These are phyloP conservation scores for Filobasidium floriforme DNA, from an alignment of 768 basidiomycete species.

Conservation along the genomic window DNA sequence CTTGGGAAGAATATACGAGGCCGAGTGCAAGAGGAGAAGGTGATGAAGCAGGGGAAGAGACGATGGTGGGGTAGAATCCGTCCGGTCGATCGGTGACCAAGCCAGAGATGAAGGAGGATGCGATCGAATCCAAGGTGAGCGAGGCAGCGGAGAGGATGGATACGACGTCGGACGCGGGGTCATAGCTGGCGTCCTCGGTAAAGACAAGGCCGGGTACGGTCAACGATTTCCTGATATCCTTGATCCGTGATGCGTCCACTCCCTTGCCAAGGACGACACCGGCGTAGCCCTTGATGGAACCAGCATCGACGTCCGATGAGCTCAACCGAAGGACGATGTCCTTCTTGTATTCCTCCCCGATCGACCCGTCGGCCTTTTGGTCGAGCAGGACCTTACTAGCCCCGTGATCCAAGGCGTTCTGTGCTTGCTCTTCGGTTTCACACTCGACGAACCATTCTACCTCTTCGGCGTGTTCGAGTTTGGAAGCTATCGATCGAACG, in stretches of 20 bases:
- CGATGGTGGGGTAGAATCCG: constrained; percentile 85
- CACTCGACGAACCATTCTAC: constrained; percentile 35
- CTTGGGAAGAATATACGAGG: constrained; percentile 85
- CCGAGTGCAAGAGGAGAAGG: constrained; percentile 59
- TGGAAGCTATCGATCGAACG: constrained; percentile 13
- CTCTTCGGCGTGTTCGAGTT: constrained; percentile 30
- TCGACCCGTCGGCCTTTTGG: constrained; percentile 63
- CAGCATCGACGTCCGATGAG: constrained; percentile 7
- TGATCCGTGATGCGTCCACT: constrained; percentile 25
- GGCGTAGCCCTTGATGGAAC: constrained; percentile 24
- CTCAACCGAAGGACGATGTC: constrained; percentile 34
- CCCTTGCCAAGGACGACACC: constrained; percentile 17
- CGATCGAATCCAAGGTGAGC: constrained; percentile 54
- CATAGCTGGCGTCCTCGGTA: constrained; percentile 55
- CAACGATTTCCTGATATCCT: constrained; percentile 45
- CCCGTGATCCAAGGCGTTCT: constrained; percentile 64
- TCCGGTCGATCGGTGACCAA: constrained; percentile 79
- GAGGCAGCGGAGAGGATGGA: constrained; percentile 48
- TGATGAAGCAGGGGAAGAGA: constrained; percentile 48
- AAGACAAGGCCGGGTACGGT: constrained; percentile 53
- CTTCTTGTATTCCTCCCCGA: constrained; percentile 55
- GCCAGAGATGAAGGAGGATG: constrained; percentile 76
- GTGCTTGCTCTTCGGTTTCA: constrained; percentile 48
- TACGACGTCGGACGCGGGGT: constrained; percentile 58
- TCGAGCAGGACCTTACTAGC: constrained; percentile 73